Evolutionary conservation across 176 grass and related monocot species (phyloP), one percentile per base, ranked within the genome.

Genomic region (Aegilops tauschii): DNA sequence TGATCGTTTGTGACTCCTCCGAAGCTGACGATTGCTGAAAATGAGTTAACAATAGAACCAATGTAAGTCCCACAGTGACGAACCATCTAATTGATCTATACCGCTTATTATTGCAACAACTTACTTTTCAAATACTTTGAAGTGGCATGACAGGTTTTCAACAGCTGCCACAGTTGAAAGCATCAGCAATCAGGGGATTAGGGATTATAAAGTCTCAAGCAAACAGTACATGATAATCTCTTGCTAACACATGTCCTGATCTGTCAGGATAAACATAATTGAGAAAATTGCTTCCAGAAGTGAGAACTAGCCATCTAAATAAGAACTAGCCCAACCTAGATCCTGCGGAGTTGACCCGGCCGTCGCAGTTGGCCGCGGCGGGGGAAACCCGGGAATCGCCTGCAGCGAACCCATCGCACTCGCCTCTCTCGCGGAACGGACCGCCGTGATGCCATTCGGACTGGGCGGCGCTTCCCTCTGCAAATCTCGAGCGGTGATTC

Each of bases 51-150:
- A 59, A 21, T 36, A 50, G 32, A 1, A 54, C 62, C 11, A 49
- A 80, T 32, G 81, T 50, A 63, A 42, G 2, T 35, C 13, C 21
- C 27, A 69, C 23, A 56, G 8, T 72, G 34, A 83, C 9, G 28
- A 73, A n/a, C 31, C 50, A 32, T 77, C 52, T 67, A 44, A 32
- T 40, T 50, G 18, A 80, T 74, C n/a, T 64, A 80, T 27, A 16
- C 52, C 36, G 37, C 58, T 52, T 73, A 76, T 2, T 3, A 9
- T 3, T 9, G 17, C 45, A 69, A n/a, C 3, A 40, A 88, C 96
- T 83, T 94, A 98, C 96, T 91, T 89, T 91, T 98, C 87, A 98
- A 70, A 86, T 79, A 90, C 56, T 92, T 87, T 9, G 88, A 87
- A 35, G 93, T 92, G 50, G 84, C 83, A 40, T 88, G 88, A 59